These are phyloP conservation scores for Aspergillus pseudotamarii DNA, from an alignment of 2,329 filamentous ascomycete species.

Conservation along the genomic window DNA sequence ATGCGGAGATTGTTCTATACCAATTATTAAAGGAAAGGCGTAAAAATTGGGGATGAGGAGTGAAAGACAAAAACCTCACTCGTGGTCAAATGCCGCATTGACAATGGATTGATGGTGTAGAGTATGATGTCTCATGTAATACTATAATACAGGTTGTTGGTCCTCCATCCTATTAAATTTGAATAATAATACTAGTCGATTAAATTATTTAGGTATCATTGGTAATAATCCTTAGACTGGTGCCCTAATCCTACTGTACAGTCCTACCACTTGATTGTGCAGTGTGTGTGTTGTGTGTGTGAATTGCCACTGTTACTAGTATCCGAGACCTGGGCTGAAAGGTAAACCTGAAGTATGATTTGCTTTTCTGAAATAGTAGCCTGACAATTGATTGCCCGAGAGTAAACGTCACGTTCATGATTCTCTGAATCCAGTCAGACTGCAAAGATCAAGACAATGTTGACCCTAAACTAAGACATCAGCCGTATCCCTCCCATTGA, in stretches of 20 bases:
- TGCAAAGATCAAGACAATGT: neutral
- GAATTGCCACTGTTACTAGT: slow-evolving; percentile 11
- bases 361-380: slow-evolving; percentile 11
- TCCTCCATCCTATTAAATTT: neutral
- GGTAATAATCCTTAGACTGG: neutral
- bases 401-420: neutral
- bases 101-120: neutral
- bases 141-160: neutral
- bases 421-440: neutral
- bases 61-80: neutral
- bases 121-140: slow-evolving; percentile 5
- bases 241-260: slow-evolving; percentile 3
- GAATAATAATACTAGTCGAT: neutral
- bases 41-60: neutral
- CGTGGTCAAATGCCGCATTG: slow-evolving; percentile 8
- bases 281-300: neutral
- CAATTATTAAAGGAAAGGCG: neutral
- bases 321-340: slow-evolving; percentile 9
- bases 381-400: slow-evolving; percentile 6
- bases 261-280: neutral
- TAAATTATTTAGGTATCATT: slow-evolving; percentile 5
- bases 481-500: neutral
- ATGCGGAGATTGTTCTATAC: slow-evolving; percentile 10
- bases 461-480: neutral
- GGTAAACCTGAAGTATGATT: slow-evolving; percentile 3